phyloP scores from a whole-genome alignment of 352 stramenopile species.

The Globisporangium cederbergense region DNA sequence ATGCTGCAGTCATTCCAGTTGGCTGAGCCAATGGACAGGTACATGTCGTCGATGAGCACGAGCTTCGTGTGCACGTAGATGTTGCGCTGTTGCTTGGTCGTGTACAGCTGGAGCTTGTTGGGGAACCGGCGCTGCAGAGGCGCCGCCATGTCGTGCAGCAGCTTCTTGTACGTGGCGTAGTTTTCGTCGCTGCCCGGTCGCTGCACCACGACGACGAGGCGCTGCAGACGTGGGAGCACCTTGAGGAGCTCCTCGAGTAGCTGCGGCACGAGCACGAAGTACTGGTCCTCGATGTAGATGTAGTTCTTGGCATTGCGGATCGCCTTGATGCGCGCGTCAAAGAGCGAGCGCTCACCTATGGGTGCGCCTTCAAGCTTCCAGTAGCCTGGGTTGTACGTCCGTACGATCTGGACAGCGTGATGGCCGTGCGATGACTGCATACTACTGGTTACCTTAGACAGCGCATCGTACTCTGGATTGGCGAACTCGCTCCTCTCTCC shows the following conservation, averaged over 20 bases:
- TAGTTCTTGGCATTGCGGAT: slow-evolving; percentile 48
- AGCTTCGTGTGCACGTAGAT: slow-evolving; percentile 61
- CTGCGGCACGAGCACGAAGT: slow-evolving; percentile 43
- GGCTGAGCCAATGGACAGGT: slow-evolving; percentile 24
- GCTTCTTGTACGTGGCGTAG: slow-evolving; percentile 39
- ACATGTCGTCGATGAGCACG: slow-evolving; percentile 27
- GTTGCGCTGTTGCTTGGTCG: slow-evolving; percentile 26
- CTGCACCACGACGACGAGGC: slow-evolving; percentile 43
- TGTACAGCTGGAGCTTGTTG: slow-evolving; percentile 51
- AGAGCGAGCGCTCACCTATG: slow-evolving; percentile 37
- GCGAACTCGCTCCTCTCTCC: slow-evolving; percentile 34
- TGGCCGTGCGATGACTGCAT: slow-evolving; percentile 17
- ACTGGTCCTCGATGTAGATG: slow-evolving; percentile 64
- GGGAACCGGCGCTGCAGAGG: slow-evolving; percentile 38
- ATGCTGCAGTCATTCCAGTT: slow-evolving; percentile 72
- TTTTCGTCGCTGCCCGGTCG: slow-evolving; percentile 22
- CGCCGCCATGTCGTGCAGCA: slow-evolving; percentile 47
- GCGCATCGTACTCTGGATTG: slow-evolving; percentile 23
- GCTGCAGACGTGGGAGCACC: slow-evolving; percentile 36
- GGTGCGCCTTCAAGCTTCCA: slow-evolving; percentile 42
- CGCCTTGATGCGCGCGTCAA: slow-evolving; percentile 40
- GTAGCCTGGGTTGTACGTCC: slow-evolving; percentile 47
- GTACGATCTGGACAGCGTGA: slow-evolving; percentile 43
- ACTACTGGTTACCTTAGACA: slow-evolving; percentile 2
- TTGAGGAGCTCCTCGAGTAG: slow-evolving; percentile 41